Base-by-base conservation (phyloP, 1,284 basidiomycete genomes). In the Melampsora larici-populina region DNA sequence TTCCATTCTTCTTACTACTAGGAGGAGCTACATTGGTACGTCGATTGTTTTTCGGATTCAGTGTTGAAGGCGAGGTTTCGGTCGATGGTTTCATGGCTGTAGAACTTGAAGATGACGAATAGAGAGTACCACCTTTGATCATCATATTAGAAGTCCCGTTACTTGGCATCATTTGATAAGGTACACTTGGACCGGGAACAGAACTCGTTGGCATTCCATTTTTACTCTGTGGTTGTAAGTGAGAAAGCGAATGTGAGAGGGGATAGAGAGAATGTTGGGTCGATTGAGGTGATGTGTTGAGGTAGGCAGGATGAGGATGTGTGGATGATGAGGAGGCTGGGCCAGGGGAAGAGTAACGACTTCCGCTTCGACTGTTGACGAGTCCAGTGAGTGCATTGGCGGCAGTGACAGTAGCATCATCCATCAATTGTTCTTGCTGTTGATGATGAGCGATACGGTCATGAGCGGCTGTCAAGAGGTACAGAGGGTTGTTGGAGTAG, bases 281-380 rank as follows among this genome's bases (percentile, higher is more conserved):
- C 29, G 62, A 60, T 69, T 40, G 55, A 63, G 24, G 49, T 29
- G 26, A 67, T 13, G 26, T 7, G 21, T 2, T 82, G 82, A 15
- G 81, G 80, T 40, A 82, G 80, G 11, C 81, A 82, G 64, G 83
- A 79, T 7, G 82, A 82, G 48, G 83, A 82, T 5, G 82, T 81
- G 71, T 83, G 80, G 29, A 79, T 72, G 58, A 65, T 70, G 31
- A 63, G 31, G 18, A 43, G 29, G 17, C 74, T 24, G 74, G 74
- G 31, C 65, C 74, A 49, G 74, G 74, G 17, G 74, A 76, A 1
- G 74, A 68, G 31, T 76, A 76, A n/a, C 74, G 51, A 63, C 74
- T 76, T 24, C 72, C 72, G 9, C 72, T 64, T 36, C 36, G 36
- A 66, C 72, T 75, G 26, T 64, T 75, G 33, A 65, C 74, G 13